phyloP scores from a whole-genome alignment of 306 rosid species.

The Senna tora region DNA sequence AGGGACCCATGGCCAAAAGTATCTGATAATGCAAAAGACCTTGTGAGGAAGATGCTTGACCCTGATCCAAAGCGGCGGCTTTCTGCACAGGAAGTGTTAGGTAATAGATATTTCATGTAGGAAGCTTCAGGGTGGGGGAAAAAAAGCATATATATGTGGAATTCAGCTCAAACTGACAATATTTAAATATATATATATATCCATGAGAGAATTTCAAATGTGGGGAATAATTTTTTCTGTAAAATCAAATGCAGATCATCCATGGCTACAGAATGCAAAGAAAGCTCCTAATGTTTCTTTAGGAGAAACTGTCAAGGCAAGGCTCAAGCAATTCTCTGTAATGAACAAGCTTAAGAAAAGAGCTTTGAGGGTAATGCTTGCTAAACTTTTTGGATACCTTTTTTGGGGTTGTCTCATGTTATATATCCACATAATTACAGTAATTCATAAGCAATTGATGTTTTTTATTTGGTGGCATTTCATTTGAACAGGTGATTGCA shows the following conservation, averaged over 20 bases:
- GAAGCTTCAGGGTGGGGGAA: not conserved
- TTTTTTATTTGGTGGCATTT: conserved; percentile 35
- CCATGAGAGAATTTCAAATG: not conserved
- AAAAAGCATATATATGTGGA: conserved; percentile 19
- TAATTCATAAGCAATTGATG: not conserved
- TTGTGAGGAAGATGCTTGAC: conserved; percentile 91
- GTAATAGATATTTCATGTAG: conserved; percentile 44
- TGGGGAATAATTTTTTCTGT: conserved; percentile 33
- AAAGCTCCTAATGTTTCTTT: conserved; percentile 89
- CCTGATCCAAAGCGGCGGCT: conserved; percentile 81
- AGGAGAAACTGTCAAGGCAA: conserved; percentile 88
- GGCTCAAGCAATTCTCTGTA: conserved; percentile 90
- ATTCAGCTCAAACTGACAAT: not conserved
- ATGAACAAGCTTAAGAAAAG: conserved; percentile 99
- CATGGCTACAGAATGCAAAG: conserved; percentile 88
- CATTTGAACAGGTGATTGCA: conserved; percentile 72
- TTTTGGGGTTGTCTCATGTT: conserved; percentile 12
- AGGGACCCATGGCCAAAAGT: conserved; percentile 97
- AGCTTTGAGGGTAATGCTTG: conserved; percentile 79
- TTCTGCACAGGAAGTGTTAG: conserved; percentile 84
- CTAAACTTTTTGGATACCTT: conserved; percentile 23
- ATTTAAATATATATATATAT: not conserved
- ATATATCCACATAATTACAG: conserved; percentile 21
- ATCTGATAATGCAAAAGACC: conserved; percentile 93
- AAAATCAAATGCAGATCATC: conserved; percentile 68